Evolutionary conservation across 495 filamentous ascomycete species (phyloP).

Genomic region (Cudoniella acicularis): DNA sequence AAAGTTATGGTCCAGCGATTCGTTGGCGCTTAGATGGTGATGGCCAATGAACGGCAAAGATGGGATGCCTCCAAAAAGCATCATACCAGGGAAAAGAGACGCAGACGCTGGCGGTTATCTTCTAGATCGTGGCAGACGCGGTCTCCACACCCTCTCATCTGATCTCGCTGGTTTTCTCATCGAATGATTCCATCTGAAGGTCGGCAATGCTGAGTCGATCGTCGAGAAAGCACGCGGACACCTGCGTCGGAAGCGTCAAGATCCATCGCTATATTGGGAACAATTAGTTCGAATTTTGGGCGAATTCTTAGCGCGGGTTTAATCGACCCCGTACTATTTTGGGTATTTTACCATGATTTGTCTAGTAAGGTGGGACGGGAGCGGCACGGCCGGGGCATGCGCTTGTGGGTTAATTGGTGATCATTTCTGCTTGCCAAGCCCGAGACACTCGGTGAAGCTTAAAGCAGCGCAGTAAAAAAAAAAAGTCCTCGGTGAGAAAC

Average conservation of each 20-base stretch:
- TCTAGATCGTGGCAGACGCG: neutral
- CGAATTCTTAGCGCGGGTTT: neutral
- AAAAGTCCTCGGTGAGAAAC: too few species aligned
- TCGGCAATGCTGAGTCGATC: neutral
- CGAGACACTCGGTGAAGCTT: too few species aligned
- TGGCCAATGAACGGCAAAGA: neutral
- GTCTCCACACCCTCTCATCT: neutral
- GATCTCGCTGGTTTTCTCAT: neutral
- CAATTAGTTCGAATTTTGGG: neutral
- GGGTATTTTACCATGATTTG: too few species aligned
- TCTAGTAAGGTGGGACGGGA: too few species aligned
- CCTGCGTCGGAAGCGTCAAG: neutral
- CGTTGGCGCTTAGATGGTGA: neutral
- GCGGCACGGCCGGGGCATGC: too few species aligned
- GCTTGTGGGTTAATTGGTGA: neutral
- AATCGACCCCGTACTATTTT: neutral
- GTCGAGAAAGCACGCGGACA: neutral
- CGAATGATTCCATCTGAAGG: neutral
- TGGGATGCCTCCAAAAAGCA: neutral
- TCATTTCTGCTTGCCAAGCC: too few species aligned
- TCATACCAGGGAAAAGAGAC: neutral
- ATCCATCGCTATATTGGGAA: neutral
- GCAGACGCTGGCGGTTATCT: neutral
- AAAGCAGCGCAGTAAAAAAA: too few species aligned
- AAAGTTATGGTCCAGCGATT: neutral